Percentiles rank a stretch among this genome's conserved stretches.
These are phyloP conservation scores for Elaeagnus macrophylla DNA, from an alignment of 306 rosid genomes.

Conservation along the genomic window DNA sequence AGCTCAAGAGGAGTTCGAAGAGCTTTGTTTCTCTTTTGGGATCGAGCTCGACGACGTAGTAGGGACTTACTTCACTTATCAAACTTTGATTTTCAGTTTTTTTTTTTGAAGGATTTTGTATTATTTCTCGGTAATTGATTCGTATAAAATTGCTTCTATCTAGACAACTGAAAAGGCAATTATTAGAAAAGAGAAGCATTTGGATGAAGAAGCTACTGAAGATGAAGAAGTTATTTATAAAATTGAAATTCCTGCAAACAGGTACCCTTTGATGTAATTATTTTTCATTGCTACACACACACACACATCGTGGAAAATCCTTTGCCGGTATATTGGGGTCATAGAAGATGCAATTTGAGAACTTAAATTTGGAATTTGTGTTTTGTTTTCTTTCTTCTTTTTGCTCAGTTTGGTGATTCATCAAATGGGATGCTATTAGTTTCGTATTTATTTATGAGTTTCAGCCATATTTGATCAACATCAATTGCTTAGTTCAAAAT, in stretches of 20 bases:
- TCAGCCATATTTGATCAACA: not conserved
- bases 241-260: constrained; percentile 86
- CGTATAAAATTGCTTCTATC: not conserved
- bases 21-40: constrained; percentile 78
- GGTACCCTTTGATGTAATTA: constrained; percentile 37
- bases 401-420: not conserved
- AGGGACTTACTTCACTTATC: constrained; percentile 14
- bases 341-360: too few relatives aligned
- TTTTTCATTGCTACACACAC: not conserved
- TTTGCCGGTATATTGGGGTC: not conserved
- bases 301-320: not conserved
- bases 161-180: constrained; percentile 92
- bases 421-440: not conserved
- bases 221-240: constrained; percentile 58
- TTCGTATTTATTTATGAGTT: not conserved
- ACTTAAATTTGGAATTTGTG: not conserved
- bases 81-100: not conserved
- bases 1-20: constrained; percentile 89
- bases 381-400: not conserved
- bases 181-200: constrained; percentile 71
- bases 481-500: not conserved
- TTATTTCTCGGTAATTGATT: not conserved
- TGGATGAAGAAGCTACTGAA: constrained; percentile 43
- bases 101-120: not conserved
- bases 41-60: constrained; percentile 93